phyloP scores from a whole-genome alignment of 2,329 filamentous ascomycete genomes.

The Dothidotthia symphoricarpi region DNA sequence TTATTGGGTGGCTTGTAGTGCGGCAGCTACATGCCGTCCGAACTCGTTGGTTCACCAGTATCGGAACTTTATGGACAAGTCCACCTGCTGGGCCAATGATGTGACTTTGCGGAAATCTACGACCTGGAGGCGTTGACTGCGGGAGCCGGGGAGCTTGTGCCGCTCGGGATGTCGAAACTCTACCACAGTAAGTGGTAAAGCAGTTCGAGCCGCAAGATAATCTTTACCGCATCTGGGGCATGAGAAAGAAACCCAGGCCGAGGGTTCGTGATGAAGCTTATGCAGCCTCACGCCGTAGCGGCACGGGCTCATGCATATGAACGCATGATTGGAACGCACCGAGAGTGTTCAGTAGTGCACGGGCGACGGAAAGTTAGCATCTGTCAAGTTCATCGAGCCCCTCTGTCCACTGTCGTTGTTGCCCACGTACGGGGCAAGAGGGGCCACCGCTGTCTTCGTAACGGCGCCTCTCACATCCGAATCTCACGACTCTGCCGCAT shows the following conservation, averaged over 20 bases:
- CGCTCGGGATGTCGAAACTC: conserved; percentile 11
- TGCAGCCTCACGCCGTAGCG: conserved; percentile 23
- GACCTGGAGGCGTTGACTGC: conserved; percentile 15
- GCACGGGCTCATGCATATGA: conserved; percentile 22
- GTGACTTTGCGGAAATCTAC: too few relatives aligned
- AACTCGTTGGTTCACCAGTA: too few relatives aligned
- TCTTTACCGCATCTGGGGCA: conserved; percentile 17
- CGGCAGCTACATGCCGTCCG: conserved; percentile 11
- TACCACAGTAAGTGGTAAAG: conserved; percentile 3
- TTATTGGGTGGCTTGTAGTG: conserved; percentile 14
- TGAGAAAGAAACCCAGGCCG: conserved; percentile 12
- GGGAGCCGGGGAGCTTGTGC: conserved; percentile 25
- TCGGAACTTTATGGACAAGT: too few relatives aligned
- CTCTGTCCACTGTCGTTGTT: too few relatives aligned
- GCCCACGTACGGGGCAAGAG: too few relatives aligned
- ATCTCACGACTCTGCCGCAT: too few relatives aligned
- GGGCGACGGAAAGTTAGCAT: not conserved
- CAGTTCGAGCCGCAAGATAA: conserved; percentile 10
- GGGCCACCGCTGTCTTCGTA: too few relatives aligned
- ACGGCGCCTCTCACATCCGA: too few relatives aligned
- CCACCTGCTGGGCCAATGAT: conserved; percentile 12
- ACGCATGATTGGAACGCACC: conserved; percentile 6
- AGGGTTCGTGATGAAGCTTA: conserved; percentile 10
- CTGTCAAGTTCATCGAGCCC: too few relatives aligned
- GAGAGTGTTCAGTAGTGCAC: not conserved